A percentile compares a stretch with the other conserved stretches of the same genome.
Conservation (phyloP, 2,329 filamentous ascomycete genomes). For the Colletotrichum karsti region DNA sequence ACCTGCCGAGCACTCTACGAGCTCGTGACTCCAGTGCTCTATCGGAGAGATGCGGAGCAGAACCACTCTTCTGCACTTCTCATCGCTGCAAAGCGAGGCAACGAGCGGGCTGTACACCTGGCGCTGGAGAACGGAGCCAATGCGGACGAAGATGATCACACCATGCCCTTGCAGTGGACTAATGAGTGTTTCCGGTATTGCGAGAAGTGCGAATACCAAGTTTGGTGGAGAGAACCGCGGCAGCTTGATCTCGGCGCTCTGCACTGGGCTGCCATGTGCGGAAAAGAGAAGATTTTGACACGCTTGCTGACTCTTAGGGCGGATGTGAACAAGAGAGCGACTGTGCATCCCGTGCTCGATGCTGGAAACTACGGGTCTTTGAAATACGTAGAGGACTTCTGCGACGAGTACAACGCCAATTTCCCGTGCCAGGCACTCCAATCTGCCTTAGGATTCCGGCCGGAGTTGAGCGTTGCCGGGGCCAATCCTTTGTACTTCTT, state of each 20-base stretch:
- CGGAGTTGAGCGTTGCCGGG: not conserved
- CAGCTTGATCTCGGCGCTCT: conserved; percentile 20
- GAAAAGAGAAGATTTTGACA: not conserved
- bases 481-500: conserved; percentile 24
- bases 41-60: conserved; percentile 9
- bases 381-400: conserved; percentile 17
- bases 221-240: conserved; percentile 25
- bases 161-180: conserved; percentile 27
- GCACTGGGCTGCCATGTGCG: conserved; percentile 24
- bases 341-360: conserved; percentile 11
- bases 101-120: conserved; percentile 26
- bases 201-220: conserved; percentile 24
- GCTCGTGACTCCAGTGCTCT: conserved; percentile 19
- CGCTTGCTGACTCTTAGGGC: not conserved
- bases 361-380: conserved; percentile 17
- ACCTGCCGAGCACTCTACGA: conserved; percentile 15
- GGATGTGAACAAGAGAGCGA: conserved; percentile 10
- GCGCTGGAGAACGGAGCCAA: conserved; percentile 44
- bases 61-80: conserved; percentile 24
- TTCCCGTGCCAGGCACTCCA: conserved; percentile 21
- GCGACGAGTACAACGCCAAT: conserved; percentile 24
- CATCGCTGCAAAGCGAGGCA: conserved; percentile 17
- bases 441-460: not conserved
- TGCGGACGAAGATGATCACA: conserved; percentile 39
- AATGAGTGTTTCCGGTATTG: conserved; percentile 26